Percentiles rank a stretch among this genome's conserved stretches.
phyloP scores from a whole-genome alignment of 345 rosid species.

The Arabis alpina region DNA sequence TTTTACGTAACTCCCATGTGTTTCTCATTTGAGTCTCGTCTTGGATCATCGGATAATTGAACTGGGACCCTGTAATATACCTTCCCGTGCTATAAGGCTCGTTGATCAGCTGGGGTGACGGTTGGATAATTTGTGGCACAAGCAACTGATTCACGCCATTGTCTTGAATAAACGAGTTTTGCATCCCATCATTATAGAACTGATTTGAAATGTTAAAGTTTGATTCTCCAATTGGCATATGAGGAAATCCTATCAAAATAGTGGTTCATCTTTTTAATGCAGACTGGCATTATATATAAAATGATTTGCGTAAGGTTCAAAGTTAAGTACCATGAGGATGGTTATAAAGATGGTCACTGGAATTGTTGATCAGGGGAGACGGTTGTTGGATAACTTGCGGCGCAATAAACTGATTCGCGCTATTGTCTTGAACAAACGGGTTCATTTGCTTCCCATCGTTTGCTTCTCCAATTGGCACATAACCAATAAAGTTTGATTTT shows the following conservation, averaged over 20 bases:
- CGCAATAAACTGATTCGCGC: neutral
- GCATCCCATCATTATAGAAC: constrained; percentile 2
- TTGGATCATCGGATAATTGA: constrained; percentile 14
- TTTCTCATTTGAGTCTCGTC: neutral
- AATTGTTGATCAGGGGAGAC: too few relatives aligned
- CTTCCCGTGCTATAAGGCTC: neutral
- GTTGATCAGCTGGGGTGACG: neutral
- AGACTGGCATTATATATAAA: neutral
- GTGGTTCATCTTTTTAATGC: neutral
- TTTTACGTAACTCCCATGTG: neutral
- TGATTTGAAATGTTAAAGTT: neutral
- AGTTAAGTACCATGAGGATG: constrained; percentile 19
- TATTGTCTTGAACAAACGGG: constrained; percentile 16
- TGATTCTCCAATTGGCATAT: neutral
- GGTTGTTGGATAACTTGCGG: constrained; percentile 11
- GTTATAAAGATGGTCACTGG: neutral
- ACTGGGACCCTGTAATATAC: neutral
- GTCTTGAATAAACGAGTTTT: constrained; percentile 24
- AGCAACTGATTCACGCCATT: neutral
- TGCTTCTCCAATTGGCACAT: too few relatives aligned
- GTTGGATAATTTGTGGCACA: neutral
- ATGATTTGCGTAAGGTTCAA: constrained; percentile 6
- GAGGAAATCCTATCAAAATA: constrained; percentile 12
- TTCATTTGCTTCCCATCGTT: constrained; percentile 13
- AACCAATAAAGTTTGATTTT: neutral